phyloP scores from a whole-genome alignment of 257 asterid genomes.

The Solanum tarijense region DNA sequence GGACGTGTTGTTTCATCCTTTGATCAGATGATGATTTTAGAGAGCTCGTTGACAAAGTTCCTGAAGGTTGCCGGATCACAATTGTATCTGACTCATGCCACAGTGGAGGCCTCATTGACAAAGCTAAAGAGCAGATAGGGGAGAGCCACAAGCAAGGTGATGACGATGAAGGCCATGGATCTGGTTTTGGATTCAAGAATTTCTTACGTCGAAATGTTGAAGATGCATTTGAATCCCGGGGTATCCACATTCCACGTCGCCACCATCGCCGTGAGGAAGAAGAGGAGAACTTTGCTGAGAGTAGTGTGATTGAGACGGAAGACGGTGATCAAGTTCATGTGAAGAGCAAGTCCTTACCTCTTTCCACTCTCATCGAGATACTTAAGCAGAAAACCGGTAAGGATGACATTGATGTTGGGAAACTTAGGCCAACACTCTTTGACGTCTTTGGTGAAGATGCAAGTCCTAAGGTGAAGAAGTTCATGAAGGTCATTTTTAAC shows the following conservation, averaged over 20 bases:
- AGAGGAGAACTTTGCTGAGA: slow-evolving; percentile 14
- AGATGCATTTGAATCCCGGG: slow-evolving; percentile 68
- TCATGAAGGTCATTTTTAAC: slow-evolving; percentile 73
- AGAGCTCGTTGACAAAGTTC: slow-evolving; percentile 82
- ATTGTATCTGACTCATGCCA: slow-evolving; percentile 96
- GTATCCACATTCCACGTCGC: slow-evolving; percentile 49
- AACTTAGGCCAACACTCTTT: slow-evolving; percentile 78
- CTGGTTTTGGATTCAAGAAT: slow-evolving; percentile 56
- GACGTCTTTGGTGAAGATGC: slow-evolving; percentile 85
- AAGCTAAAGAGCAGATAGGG: slow-evolving; percentile 91
- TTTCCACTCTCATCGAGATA: slow-evolving; percentile 67
- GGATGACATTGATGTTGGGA: slow-evolving; percentile 85
- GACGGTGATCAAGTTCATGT: slow-evolving; percentile 16
- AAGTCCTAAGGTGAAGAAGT: slow-evolving; percentile 92
- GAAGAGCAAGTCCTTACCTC: slow-evolving; percentile 68
- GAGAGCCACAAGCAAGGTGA: slow-evolving; percentile 44
- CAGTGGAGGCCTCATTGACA: slow-evolving; percentile 89
- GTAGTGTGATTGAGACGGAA: slow-evolving; percentile 2
- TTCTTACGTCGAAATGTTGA: slow-evolving; percentile 48
- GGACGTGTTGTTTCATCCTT: not conserved
- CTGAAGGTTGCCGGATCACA: slow-evolving; percentile 77
- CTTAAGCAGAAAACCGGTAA: slow-evolving; percentile 91
- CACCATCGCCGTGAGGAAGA: slow-evolving; percentile 22
- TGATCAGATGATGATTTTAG: slow-evolving; percentile 84
- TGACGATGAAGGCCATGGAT: slow-evolving; percentile 23